A percentile compares a stretch with the other conserved stretches of the same genome.
Evolutionary conservation across 1,284 basidiomycete genomes (phyloP).

Genomic region (Sporisorium exsertum): DNA sequence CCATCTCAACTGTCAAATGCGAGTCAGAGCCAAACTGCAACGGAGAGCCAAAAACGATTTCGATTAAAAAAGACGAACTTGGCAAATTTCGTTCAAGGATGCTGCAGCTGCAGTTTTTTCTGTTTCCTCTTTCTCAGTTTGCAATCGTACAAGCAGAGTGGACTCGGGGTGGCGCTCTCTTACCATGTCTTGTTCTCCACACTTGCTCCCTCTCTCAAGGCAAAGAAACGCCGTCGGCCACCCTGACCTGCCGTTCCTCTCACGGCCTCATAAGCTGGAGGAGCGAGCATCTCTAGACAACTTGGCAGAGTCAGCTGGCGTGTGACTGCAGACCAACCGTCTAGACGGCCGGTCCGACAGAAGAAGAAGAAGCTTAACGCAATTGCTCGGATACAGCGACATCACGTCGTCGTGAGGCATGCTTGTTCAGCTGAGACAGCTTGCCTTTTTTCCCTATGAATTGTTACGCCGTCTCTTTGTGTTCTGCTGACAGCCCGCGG

Average conservation of each 20-base stretch:
- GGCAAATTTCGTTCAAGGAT: neutral
- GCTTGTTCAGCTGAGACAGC: too few species aligned
- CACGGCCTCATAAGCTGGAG: neutral
- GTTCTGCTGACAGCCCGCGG: too few species aligned
- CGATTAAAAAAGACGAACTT: neutral
- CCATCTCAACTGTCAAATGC: slow-evolving; percentile 3
- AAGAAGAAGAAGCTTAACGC: slow-evolving; percentile 1
- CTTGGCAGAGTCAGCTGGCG: neutral
- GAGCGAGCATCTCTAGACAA: neutral
- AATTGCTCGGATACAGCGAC: slow-evolving; percentile 4
- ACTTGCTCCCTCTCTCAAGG: too few species aligned
- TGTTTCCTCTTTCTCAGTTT: too few species aligned
- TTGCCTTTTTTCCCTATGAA: neutral
- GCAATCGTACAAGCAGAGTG: too few species aligned
- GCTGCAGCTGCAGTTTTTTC: too few species aligned
- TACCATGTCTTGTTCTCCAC: too few species aligned
- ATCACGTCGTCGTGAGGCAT: slow-evolving; percentile 9
- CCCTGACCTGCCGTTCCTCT: neutral
- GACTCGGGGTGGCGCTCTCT: too few species aligned
- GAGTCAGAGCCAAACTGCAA: slow-evolving; percentile 7
- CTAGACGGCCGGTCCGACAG: slow-evolving; percentile 1
- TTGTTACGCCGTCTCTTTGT: slow-evolving; percentile 5
- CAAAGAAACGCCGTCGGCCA: too few species aligned
- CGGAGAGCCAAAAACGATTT: neutral
- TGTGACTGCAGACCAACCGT: neutral